These are phyloP conservation scores for Toxoplasma gondii DNA, from an alignment of 169 alveolate genomes.

Conservation along the genomic window DNA sequence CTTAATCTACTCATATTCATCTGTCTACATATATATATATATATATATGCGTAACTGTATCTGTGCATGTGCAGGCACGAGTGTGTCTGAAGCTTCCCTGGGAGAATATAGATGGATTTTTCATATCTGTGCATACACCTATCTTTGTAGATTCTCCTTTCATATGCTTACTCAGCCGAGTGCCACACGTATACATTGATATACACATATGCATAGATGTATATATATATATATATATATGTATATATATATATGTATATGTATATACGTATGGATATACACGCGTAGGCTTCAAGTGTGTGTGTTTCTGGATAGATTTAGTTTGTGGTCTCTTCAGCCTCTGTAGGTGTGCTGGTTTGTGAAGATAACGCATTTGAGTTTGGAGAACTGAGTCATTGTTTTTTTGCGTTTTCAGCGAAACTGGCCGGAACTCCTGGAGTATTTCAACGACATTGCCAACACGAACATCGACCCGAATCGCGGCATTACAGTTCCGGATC, in stretches of 20 bases:
- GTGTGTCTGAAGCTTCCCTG: not conserved
- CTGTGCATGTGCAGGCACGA: not conserved
- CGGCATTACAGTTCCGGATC: conserved; percentile 70
- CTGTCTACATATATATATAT: not conserved
- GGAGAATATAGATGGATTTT: too few species aligned
- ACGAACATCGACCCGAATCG: conserved; percentile 66
- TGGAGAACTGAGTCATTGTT: not conserved
- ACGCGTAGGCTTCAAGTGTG: not conserved
- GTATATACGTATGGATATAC: not conserved
- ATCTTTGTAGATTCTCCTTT: not conserved
- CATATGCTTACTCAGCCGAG: not conserved
- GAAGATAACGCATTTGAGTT: not conserved
- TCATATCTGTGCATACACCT: not conserved
- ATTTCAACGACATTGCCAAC: conserved; percentile 69
- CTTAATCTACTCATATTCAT: not conserved
- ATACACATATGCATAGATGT: not conserved
- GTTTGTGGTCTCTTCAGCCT: not conserved
- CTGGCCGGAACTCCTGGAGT: conserved; percentile 69
- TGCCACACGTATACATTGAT: not conserved
- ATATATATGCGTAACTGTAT: not conserved
- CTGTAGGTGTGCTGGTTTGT: too few species aligned
- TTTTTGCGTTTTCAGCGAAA: conserved; percentile 29
- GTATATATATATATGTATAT: not conserved
- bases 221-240: not conserved
- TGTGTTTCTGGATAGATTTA: not conserved